These are phyloP conservation scores for Butyriboletus loyo DNA, from an alignment of 768 basidiomycete species.

Conservation along the genomic window DNA sequence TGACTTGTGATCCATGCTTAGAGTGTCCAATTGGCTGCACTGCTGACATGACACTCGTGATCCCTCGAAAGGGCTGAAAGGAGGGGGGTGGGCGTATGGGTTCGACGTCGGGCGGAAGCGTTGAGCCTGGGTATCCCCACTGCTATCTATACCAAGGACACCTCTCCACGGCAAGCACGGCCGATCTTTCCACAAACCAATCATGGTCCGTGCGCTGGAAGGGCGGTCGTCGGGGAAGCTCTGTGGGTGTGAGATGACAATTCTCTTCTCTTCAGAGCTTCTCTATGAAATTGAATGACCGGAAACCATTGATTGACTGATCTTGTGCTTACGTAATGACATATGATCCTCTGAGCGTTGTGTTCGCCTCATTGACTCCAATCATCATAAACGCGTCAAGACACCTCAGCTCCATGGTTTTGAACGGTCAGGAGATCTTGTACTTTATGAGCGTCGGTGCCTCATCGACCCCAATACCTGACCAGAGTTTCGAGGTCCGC, in stretches of 20 bases:
- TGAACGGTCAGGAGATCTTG: conserved; percentile 12
- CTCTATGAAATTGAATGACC: not conserved
- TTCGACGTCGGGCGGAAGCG: not conserved
- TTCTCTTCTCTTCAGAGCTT: not conserved
- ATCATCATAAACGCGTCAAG: not conserved
- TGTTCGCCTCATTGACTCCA: not conserved
- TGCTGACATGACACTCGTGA: not conserved
- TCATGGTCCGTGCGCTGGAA: not conserved
- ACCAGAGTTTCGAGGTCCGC: conserved; percentile 30
- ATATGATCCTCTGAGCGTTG: not conserved
- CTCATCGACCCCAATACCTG: conserved; percentile 8
- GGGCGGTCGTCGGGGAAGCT: not conserved
- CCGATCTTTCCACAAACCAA: too few species aligned
- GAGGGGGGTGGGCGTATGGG: too few species aligned
- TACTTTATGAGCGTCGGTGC: conserved; percentile 31
- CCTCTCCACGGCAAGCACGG: too few species aligned
- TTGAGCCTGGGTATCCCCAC: not conserved
- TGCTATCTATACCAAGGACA: too few species aligned
- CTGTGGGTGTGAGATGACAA: not conserved
- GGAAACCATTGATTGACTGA: not conserved
- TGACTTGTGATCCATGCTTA: not conserved
- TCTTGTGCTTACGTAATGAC: conserved; percentile 11
- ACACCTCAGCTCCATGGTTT: conserved; percentile 6
- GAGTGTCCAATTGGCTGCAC: not conserved
- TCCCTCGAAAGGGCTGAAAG: too few species aligned